Percentiles rank a stretch among this genome's conserved stretches.
These are phyloP conservation scores for Musa schizocarpa DNA, from an alignment of 176 grass and related monocot species.

Conservation along the genomic window DNA sequence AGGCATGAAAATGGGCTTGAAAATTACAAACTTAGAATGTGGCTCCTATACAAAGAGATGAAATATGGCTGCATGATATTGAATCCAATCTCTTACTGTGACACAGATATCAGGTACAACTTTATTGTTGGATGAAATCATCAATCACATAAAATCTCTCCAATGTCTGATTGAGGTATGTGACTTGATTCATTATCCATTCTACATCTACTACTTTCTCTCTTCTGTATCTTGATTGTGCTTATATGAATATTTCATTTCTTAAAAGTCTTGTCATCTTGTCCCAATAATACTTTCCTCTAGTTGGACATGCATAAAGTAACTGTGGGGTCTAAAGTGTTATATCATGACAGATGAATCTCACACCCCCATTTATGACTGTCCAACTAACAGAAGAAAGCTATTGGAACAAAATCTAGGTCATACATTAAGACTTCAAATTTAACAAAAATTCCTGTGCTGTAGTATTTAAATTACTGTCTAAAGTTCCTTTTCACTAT, in stretches of 20 bases:
- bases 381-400: too few species aligned
- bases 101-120: conserved; percentile 74
- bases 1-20: not conserved
- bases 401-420: too few species aligned
- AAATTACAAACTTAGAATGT: not conserved
- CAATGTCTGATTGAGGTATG: conserved; percentile 84
- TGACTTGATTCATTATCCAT: conserved; percentile 7
- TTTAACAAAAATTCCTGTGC: too few species aligned
- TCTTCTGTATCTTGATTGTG: not conserved
- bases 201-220: not conserved
- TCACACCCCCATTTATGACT: too few species aligned
- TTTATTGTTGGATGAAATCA: conserved; percentile 88
- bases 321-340: too few species aligned
- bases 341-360: too few species aligned
- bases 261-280: not conserved
- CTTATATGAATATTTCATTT: not conserved
- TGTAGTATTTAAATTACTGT: not conserved
- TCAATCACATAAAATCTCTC: conserved; percentile 87
- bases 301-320: not conserved
- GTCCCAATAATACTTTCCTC: not conserved
- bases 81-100: not conserved
- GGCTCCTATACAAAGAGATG: not conserved
- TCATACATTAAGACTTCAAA: too few species aligned
- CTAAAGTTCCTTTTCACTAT: not conserved
- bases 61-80: not conserved